Base-by-base conservation (phyloP, 495 filamentous ascomycete species). In the Eremomyces bilateralis region DNA sequence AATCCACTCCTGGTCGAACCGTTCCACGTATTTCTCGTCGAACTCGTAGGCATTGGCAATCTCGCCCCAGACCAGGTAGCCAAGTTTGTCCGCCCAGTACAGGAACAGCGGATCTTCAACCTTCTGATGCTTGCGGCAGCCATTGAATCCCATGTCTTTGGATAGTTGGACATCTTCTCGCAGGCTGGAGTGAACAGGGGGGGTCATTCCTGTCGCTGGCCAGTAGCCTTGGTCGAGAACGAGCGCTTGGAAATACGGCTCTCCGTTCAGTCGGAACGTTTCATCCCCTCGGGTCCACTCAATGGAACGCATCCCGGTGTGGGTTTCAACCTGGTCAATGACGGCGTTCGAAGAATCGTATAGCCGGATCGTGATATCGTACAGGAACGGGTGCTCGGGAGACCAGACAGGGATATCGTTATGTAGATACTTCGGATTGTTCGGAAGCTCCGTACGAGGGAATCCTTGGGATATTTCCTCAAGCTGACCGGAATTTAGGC, bases 1-100 rank as follows among this genome's bases (percentile, higher is more conserved):
- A 1, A 49, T 46, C 67, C 68, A 73, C 44, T 73, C 68, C 29
- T 56, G 47, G 31, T 60, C 55, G 47, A 67, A 66, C 4, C 66
- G 53, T 15, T 63, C 55, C 10, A 64, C 50, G 33, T 62, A 67
- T 13, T 66, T 58, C 11, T 53, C 36, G 31, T 53, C 59, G 38
- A 67, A 71, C 39, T 62, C 53, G 33, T 68, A 51, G 8, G 34
- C 39, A 13, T 40, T 42, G 0, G 43, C 50, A 45, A 53, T 53
- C 29, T 53, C 50, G 18, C 48, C 45, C 50, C 50, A 53, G 11
- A 51, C 46, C 3, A 53, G 43, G 30, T 47, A 53, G 8, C 50
- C 50, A 4, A 53, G 39, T n/a, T 34, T 20, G 24, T 53, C 48
- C 12, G 50, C 50, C 42, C 41, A 49, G 39, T 51, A 49, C n/a